Base-by-base conservation (phyloP, 2,329 filamentous ascomycete genomes). In the Metarhizium guizhouense region DNA sequence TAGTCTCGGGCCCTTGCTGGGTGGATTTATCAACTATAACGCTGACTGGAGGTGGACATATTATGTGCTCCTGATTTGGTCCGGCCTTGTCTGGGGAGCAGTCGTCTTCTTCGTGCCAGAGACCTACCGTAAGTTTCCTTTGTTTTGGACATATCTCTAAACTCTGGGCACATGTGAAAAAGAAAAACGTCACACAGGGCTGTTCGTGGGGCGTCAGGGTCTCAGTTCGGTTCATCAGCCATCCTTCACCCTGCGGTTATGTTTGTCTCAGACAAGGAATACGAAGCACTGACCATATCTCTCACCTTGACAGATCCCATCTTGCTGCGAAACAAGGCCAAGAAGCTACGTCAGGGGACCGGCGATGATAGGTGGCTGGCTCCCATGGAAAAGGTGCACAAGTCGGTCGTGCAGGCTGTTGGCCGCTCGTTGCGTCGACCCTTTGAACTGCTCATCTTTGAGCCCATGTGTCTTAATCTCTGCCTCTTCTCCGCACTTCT, bases 61-160 rank as follows among this genome's bases (percentile, higher is more conserved):
- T 70, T 96, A 92, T 66, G 79, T 91, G 4, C 75, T 95, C 57
- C 72, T 95, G 52, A 95, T 96, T 52, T 95, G 90, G 90, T 79
- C 84, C 2, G 82, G 77, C n/a, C 70, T 76, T 7, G 71, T 90
- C 63, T 76, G 90, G 52, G 66, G 78, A 11, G 73, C 83, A 57
- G 85, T 96, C 53, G 66, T 85, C 38, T 67, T 90, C 38, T 76
- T 91, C 47, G 90, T 96, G 3, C 92, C 91, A 5, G 91, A 96
- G 73, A 96, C 91, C 1, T 96, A 94, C 68, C 88, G 78, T 81
- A 62, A 65, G 76, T 73, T n/a, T 13, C 18, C 20, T 40, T 20
- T 29, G 32, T 30, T 25, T 20, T 51, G 38, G 13, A 13, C 32
- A 34, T 34, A 11, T 7, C 32, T 8, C 10, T 11, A 6, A 8